These are phyloP conservation scores for Erythrophleum fordii DNA, from an alignment of 306 rosid species.

Conservation along the genomic window DNA sequence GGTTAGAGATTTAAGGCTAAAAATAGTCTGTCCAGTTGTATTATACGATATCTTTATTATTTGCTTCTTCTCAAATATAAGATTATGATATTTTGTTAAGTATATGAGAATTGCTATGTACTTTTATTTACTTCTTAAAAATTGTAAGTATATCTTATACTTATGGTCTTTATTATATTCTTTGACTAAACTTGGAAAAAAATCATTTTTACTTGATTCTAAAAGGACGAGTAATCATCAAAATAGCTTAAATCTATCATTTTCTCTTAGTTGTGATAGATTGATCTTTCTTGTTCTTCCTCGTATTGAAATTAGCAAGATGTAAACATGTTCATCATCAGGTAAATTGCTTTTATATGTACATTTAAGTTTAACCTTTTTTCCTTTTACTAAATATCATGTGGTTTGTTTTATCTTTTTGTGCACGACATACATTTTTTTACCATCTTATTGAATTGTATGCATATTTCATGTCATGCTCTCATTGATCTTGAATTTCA, in stretches of 20 bases:
- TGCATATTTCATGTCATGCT: slow-evolving; percentile 21
- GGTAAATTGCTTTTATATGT: not conserved
- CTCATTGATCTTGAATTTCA: not conserved
- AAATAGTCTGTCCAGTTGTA: not conserved
- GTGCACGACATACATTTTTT: slow-evolving; percentile 6
- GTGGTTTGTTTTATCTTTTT: slow-evolving; percentile 8
- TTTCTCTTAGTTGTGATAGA: not conserved
- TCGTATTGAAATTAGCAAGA: not conserved
- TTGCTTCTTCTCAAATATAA: not conserved
- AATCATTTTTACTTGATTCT: not conserved
- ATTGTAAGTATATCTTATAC: not conserved
- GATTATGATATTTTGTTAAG: slow-evolving; percentile 18
- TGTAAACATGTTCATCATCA: not conserved
- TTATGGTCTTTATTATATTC: not conserved
- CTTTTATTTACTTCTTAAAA: not conserved
- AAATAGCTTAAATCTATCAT: not conserved
- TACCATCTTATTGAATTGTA: not conserved
- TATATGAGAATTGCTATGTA: not conserved
- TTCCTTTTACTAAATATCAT: not conserved
- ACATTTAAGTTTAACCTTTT: not conserved
- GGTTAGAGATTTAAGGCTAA: not conserved
- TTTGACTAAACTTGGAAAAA: not conserved
- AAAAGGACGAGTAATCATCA: not conserved
- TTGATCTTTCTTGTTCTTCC: not conserved
- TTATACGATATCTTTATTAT: not conserved